phyloP scores from a whole-genome alignment of 2,329 filamentous ascomycete genomes.

The Colletotrichum scovillei region DNA sequence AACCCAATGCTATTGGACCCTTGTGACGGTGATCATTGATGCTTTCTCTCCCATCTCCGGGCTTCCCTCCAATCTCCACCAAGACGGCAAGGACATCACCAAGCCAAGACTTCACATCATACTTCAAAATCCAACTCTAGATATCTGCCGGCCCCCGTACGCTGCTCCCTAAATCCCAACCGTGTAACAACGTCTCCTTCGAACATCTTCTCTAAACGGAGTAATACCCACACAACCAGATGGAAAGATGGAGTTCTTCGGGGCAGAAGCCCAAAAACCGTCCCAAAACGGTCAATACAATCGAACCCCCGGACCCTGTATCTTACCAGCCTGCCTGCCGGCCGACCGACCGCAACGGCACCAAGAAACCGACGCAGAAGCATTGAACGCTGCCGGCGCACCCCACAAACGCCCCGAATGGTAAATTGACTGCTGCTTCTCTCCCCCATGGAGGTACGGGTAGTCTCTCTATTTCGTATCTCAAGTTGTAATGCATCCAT shows the following conservation, averaged over 20 bases:
- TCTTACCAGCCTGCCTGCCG: neutral
- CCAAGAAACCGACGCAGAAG: neutral
- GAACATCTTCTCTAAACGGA: neutral
- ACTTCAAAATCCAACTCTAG: neutral
- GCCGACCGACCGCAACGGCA: neutral
- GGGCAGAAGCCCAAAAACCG: neutral
- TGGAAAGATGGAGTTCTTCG: no score
- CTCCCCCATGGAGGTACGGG: no score
- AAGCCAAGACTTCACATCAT: neutral
- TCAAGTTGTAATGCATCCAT: no score
- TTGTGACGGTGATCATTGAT: neutral
- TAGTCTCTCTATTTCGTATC: no score
- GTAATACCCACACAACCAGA: neutral
- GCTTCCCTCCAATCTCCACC: no score
- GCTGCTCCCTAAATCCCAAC: neutral
- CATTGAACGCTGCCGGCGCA: neutral
- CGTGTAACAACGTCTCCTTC: neutral
- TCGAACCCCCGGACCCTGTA: conserved; percentile 4
- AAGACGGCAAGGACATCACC: no score
- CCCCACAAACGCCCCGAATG: neutral
- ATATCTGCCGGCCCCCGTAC: neutral
- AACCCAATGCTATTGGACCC: neutral
- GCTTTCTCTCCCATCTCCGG: neutral
- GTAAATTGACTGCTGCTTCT: neutral
- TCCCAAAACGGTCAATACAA: conserved; percentile 2